phyloP scores from a whole-genome alignment of 805 yeast species.

The Metschnikowia santaceciliae region DNA sequence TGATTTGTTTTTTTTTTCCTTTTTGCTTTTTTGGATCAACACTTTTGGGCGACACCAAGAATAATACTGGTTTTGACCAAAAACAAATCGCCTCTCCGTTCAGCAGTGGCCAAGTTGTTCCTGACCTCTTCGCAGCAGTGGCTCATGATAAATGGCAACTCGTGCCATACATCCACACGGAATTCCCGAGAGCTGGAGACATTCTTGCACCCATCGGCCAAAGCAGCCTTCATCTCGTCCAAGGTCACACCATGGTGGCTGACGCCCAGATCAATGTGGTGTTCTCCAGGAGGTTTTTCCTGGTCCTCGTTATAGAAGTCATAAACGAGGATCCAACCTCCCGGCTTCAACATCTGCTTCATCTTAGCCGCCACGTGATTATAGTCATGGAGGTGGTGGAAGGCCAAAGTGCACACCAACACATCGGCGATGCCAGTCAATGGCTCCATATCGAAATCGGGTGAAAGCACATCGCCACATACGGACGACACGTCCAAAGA shows the following conservation, averaged over 20 bases:
- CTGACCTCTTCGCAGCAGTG: slow-evolving; percentile 20
- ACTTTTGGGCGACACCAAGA: slow-evolving; percentile 26
- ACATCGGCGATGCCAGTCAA: slow-evolving; percentile 21
- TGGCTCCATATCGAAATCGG: slow-evolving; percentile 8
- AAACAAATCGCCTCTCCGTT: slow-evolving; percentile 9
- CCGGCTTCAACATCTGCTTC: slow-evolving; percentile 28
- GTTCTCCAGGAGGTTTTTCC: neutral
- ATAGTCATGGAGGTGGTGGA: slow-evolving; percentile 37
- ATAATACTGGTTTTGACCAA: slow-evolving; percentile 21
- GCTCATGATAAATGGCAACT: slow-evolving; percentile 19
- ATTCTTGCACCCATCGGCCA: slow-evolving; percentile 8
- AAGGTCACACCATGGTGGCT: slow-evolving; percentile 7
- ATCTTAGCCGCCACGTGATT: slow-evolving; percentile 27
- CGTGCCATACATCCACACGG: slow-evolving; percentile 23
- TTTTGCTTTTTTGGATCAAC: neutral
- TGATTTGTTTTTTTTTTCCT: no score
- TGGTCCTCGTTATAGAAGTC: slow-evolving; percentile 36
- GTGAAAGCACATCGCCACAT: slow-evolving; percentile 25
- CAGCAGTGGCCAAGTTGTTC: slow-evolving; percentile 11
- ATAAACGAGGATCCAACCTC: slow-evolving; percentile 33
- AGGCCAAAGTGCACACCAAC: slow-evolving; percentile 34
- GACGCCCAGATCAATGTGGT: neutral
- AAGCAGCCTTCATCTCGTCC: slow-evolving; percentile 1
- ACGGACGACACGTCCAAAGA: slow-evolving; percentile 16
- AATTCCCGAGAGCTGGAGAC: slow-evolving; percentile 23